Evolutionary conservation across 441 rosid species (phyloP).

Genomic region (Daphne laureola): DNA sequence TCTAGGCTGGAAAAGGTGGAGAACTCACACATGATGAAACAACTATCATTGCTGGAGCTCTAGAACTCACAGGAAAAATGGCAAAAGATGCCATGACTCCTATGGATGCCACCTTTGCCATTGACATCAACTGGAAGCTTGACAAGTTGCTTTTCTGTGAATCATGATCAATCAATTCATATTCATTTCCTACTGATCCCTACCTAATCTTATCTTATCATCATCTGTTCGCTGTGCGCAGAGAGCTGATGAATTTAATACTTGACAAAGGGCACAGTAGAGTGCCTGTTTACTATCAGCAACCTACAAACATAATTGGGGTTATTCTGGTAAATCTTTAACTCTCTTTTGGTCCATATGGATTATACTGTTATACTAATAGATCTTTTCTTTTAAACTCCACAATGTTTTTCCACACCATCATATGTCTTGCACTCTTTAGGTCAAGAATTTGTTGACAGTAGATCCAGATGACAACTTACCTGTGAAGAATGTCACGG

Average conservation of each 20-base stretch:
- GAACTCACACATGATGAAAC: slow-evolving; percentile 54
- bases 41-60: slow-evolving; percentile 55
- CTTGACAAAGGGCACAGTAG: slow-evolving; percentile 93
- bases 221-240: slow-evolving; percentile 23
- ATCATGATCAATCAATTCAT: slow-evolving; percentile 1
- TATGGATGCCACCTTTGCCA: slow-evolving; percentile 39
- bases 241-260: slow-evolving; percentile 68
- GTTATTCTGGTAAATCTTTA: slow-evolving; percentile 51
- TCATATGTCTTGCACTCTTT: neutral
- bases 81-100: slow-evolving; percentile 63
- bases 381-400: no score
- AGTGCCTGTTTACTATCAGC: slow-evolving; percentile 77
- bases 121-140: slow-evolving; percentile 46
- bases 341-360: neutral
- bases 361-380: no score
- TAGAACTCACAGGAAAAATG: slow-evolving; percentile 41
- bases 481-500: slow-evolving; percentile 71
- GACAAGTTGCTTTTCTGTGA: slow-evolving; percentile 24
- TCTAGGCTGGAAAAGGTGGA: slow-evolving; percentile 63
- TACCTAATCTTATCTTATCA: neutral
- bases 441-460: slow-evolving; percentile 77
- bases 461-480: slow-evolving; percentile 68
- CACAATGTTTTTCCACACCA: no score
- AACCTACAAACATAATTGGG: slow-evolving; percentile 75
- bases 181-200: no score